These are phyloP conservation scores for Batrachochytrium dendrobatidis DNA, from an alignment of 371 early-diverging fungal species.

Conservation along the genomic window DNA sequence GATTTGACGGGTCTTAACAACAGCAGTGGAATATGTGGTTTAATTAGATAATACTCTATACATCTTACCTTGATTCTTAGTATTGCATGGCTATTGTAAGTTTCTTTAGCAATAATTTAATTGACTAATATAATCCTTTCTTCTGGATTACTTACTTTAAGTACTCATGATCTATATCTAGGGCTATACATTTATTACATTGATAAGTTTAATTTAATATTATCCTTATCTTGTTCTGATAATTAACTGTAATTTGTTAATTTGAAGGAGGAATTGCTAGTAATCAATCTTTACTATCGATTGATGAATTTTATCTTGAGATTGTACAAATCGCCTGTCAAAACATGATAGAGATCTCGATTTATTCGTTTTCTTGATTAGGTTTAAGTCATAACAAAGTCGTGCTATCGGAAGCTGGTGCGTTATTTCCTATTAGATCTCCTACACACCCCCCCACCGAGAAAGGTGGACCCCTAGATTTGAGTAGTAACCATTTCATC, in stretches of 20 bases:
- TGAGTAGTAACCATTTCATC: too few species aligned
- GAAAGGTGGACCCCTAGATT: too few species aligned
- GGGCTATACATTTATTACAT: slow-evolving; percentile 53
- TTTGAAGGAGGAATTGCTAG: slow-evolving; percentile 52
- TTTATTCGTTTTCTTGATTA: slow-evolving; percentile 9
- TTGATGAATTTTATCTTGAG: slow-evolving; percentile 44
- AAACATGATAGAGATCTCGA: slow-evolving; percentile 22
- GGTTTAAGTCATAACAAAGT: slow-evolving; percentile 24
- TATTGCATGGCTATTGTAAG: slow-evolving; percentile 46
- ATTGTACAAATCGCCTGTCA: slow-evolving; percentile 53
- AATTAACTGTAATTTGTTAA: slow-evolving; percentile 43
- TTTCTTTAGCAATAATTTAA: slow-evolving; percentile 25
- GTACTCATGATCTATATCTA: slow-evolving; percentile 27
- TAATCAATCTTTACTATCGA: slow-evolving; percentile 46
- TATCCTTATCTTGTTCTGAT: slow-evolving; percentile 41
- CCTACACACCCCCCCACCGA: slow-evolving; percentile 13
- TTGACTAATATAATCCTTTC: slow-evolving; percentile 9
- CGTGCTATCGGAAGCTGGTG: slow-evolving; percentile 16
- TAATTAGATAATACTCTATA: slow-evolving; percentile 23
- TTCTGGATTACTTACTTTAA: slow-evolving; percentile 18
- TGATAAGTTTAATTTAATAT: slow-evolving; percentile 35
- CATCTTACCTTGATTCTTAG: slow-evolving; percentile 22
- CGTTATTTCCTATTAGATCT: slow-evolving; percentile 13
- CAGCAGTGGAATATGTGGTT: slow-evolving; percentile 44
- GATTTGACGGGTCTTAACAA: slow-evolving; percentile 47